Evolutionary conservation across 2,329 filamentous ascomycete genomes (phyloP), one percentile per base, ranked within the genome.

Genomic region (Arthrobotrys conoides): DNA sequence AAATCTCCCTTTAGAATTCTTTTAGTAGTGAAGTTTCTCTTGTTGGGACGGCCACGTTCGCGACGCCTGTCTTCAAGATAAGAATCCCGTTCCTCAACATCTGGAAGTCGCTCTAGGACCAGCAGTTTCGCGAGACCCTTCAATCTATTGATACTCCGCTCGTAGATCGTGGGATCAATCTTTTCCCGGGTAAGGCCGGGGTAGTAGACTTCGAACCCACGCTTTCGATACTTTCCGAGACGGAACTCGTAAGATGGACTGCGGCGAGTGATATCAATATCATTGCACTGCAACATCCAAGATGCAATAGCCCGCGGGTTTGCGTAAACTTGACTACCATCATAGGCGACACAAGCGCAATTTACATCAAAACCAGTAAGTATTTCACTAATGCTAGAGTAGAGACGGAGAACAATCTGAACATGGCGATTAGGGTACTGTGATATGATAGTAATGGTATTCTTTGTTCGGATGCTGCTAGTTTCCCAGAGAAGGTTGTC

Each of bases 321-420:
- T 24, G 90, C 90, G 82, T 91, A 96, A 18, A 97, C 93, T 82
- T 96, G 91, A 20, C 88, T 88, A 41, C 93, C 93, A 83, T 96
- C 90, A 81, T 92, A 97, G 2, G 92, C 93, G 24, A 90, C 91
- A 79, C 93, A 93, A 0, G 92, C 81, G 83, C 91, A 94, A 83
- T 96, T 93, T 61, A 97, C 93, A 81, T 96, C 93, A 81, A 97
- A 97, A 0, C 93, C 93, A 2, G 93, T 93, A 24, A 97, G 87
- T 41, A 97, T 94, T 83, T 96, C 92, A 0, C 92, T 91, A 55
- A 96, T 85, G 0, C 91, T 94, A 82, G 93, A 93, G 86, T 97
- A 96, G 44, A 96, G 90, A 41, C 93, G 91, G 33, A 96, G 87
- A 22, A 97, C 93, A 81, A 97, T 93, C 87, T 95, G 78, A 2